Evolutionary conservation across 1,139 yeast genomes (phyloP).

Genomic region (Starmera stellimalicola): DNA sequence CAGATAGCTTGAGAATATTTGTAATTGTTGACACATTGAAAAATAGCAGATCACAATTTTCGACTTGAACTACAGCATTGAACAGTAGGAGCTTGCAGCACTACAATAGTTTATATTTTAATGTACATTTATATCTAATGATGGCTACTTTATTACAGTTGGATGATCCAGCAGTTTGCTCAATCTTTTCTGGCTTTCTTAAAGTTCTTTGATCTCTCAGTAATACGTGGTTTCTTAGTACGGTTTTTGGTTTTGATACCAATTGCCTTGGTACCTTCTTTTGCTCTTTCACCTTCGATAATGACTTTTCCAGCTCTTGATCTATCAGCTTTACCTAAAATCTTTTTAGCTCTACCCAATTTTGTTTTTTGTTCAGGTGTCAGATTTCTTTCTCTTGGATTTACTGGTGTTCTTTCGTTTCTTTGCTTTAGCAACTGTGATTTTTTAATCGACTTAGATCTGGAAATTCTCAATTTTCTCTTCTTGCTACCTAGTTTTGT

Average conservation of each 20-base stretch:
- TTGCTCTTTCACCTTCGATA: conserved; percentile 80
- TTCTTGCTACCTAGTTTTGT: conserved; percentile 37
- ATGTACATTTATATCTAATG: too few species aligned
- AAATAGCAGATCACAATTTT: too few species aligned
- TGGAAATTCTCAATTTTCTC: conserved; percentile 67
- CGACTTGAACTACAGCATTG: too few species aligned
- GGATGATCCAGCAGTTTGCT: not conserved
- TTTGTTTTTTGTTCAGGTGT: conserved; percentile 64
- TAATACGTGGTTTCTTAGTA: conserved; percentile 47
- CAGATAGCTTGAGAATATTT: too few species aligned
- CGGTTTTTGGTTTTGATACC: conserved; percentile 47
- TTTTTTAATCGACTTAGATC: conserved; percentile 56
- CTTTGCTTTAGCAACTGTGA: conserved; percentile 19
- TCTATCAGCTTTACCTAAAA: conserved; percentile 75
- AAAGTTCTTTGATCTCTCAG: conserved; percentile 19
- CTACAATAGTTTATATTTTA: too few species aligned
- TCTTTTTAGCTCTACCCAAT: conserved; percentile 67
- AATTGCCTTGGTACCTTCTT: conserved; percentile 51
- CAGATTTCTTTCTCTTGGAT: conserved; percentile 22
- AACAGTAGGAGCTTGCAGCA: too few species aligned
- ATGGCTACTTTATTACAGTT: not conserved
- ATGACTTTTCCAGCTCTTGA: conserved; percentile 47
- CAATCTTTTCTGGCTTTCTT: conserved; percentile 9
- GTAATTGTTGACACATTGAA: too few species aligned
- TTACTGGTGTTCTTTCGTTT: conserved; percentile 10